phyloP scores from a whole-genome alignment of 2,329 filamentous ascomycete genomes.

The Lasiodiplodia hormozganensis region DNA sequence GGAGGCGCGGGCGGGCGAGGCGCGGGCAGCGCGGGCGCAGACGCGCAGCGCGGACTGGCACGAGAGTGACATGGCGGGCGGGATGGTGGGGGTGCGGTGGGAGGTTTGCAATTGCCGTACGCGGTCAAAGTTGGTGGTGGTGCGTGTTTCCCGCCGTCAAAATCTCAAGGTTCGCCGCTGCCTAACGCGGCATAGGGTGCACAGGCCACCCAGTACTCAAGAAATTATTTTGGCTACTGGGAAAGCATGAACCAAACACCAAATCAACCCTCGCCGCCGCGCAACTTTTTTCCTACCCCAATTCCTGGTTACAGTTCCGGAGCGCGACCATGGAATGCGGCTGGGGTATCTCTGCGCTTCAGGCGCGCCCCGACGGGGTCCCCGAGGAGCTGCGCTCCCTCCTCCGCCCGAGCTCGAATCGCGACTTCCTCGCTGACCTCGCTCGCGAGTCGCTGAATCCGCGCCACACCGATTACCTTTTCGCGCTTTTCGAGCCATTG shows the following conservation, averaged over 20 bases:
- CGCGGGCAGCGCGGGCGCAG: constrained; percentile 49
- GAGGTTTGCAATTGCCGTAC: constrained; percentile 16
- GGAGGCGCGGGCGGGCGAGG: constrained; percentile 40
- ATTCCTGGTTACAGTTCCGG: constrained; percentile 2
- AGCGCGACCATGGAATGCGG: constrained; percentile 27
- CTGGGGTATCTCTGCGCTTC: constrained; percentile 30
- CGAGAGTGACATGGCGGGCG: constrained; percentile 51
- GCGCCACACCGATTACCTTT: constrained; percentile 74
- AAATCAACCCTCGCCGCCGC: constrained; percentile 30
- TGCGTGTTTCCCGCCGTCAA: constrained; percentile 31
- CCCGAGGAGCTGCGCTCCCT: constrained; percentile 73
- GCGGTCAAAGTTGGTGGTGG: constrained; percentile 18
- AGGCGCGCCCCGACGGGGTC: constrained; percentile 60
- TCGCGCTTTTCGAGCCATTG: constrained; percentile 74
- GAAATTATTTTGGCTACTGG: constrained; percentile 30
- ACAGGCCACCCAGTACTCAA: constrained; percentile 15
- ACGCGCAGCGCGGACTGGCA: constrained; percentile 52
- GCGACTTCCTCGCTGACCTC: constrained; percentile 74
- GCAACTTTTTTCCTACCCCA: neutral
- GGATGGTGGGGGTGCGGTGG: constrained; percentile 30
- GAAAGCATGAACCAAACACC: constrained; percentile 1
- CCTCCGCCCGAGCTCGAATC: constrained; percentile 68
- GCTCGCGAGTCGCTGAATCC: constrained; percentile 72
- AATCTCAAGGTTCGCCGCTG: constrained; percentile 33
- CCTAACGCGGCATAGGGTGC: constrained; percentile 36